These are phyloP conservation scores for Taxillus chinensis DNA, from an alignment of 164 flowering plant species.

Conservation along the genomic window DNA sequence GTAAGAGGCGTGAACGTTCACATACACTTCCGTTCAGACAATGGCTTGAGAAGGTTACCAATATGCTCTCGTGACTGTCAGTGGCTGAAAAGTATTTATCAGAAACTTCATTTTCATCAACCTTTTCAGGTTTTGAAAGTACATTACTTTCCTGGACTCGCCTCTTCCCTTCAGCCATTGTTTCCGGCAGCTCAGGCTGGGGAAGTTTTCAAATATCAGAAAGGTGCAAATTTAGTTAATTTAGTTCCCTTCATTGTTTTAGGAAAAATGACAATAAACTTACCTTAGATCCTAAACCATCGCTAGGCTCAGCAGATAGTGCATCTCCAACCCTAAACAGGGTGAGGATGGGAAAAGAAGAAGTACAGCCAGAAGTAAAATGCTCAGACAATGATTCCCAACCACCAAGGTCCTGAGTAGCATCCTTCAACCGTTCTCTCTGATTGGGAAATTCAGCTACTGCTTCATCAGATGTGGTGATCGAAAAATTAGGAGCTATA, in stretches of 20 bases:
- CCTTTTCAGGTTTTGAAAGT: conserved; percentile 13
- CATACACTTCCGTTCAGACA: conserved; percentile 72
- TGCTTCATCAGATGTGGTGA: conserved; percentile 9
- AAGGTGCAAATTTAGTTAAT: neutral
- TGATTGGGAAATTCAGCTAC: conserved; percentile 11
- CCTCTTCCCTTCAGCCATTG: conserved; percentile 15
- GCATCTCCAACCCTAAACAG: conserved; percentile 11
- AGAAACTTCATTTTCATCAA: conserved; percentile 31
- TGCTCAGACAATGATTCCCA: conserved; percentile 20
- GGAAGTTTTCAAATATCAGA: conserved; percentile 12
- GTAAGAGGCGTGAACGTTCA: conserved; percentile 73
- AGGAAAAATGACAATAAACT: conserved; percentile 2
- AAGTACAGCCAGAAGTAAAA: conserved; percentile 9
- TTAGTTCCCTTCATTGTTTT: neutral
- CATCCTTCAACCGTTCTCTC: conserved; percentile 10
- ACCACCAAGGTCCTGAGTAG: conserved; percentile 14
- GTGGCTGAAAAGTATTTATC: conserved; percentile 49
- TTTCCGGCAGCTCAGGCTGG: conserved; percentile 19
- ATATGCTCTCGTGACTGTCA: conserved; percentile 72
- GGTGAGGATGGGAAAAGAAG: conserved; percentile 11
- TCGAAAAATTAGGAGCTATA: conserved; percentile 10
- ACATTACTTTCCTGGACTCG: conserved; percentile 20
- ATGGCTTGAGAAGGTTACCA: conserved; percentile 77
- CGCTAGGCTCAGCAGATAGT: conserved; percentile 17
- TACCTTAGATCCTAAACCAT: conserved; percentile 18